These are phyloP conservation scores for Populus ilicifolia DNA, from an alignment of 345 rosid species.

Conservation along the genomic window DNA sequence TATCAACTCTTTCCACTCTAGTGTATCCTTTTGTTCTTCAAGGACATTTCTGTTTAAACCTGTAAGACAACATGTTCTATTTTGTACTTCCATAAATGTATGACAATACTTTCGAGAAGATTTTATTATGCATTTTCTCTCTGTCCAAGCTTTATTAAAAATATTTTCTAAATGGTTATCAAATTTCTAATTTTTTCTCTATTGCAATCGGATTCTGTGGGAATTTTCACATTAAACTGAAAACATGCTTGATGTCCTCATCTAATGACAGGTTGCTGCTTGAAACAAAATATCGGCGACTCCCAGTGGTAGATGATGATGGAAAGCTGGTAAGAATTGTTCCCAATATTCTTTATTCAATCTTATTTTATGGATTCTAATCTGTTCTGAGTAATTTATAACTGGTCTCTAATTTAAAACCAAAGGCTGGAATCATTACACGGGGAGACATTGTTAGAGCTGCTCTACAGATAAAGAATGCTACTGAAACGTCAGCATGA, in stretches of 20 bases:
- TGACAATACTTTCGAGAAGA: background rate
- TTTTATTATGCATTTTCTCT: background rate
- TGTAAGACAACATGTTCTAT: background rate
- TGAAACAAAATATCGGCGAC: constrained; percentile 77
- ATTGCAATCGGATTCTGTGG: background rate
- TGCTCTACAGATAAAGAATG: constrained; percentile 62
- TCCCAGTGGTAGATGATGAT: constrained; percentile 72
- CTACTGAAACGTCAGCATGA: constrained; percentile 30
- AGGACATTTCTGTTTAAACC: background rate
- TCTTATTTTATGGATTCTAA: constrained; percentile 4
- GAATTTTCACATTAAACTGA: background rate
- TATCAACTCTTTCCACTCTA: constrained; percentile 9
- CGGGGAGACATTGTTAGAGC: constrained; percentile 75
- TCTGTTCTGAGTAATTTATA: background rate
- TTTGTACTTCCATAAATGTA: background rate
- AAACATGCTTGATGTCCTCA: background rate
- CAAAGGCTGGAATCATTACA: constrained; percentile 75
- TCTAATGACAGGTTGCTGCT: constrained; percentile 62
- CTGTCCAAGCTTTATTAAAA: background rate
- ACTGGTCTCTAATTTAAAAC: constrained; percentile 13
- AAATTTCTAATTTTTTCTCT: background rate
- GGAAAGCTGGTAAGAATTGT: constrained; percentile 67
- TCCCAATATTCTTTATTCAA: background rate
- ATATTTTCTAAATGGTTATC: background rate
- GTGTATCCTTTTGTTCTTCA: background rate